phyloP scores from a whole-genome alignment of 106 monocot species.

The Dendrobium nobile region DNA sequence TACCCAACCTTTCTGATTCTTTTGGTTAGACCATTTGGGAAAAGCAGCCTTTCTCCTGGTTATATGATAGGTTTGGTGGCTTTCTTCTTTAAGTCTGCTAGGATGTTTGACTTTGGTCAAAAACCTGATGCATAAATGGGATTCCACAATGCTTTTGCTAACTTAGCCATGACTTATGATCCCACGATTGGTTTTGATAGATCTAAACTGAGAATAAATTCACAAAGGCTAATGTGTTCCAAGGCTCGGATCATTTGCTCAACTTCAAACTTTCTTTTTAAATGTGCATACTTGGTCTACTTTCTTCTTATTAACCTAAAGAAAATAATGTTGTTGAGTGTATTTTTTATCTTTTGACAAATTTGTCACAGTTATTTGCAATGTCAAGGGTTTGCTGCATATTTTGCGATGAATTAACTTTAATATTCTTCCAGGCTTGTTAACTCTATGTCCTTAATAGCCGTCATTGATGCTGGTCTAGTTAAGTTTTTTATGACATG shows the following conservation, averaged over 20 bases:
- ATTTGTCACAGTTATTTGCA: background rate
- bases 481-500: conserved; percentile 3
- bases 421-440: background rate
- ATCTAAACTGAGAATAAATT: background rate
- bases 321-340: background rate
- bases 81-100: background rate
- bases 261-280: background rate
- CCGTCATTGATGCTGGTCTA: background rate
- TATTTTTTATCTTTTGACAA: background rate
- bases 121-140: background rate
- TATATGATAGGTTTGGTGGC: background rate
- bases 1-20: background rate
- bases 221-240: background rate
- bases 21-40: background rate
- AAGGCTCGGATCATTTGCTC: background rate
- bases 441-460: background rate
- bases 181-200: background rate
- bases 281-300: background rate
- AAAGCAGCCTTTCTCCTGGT: background rate
- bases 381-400: too few species aligned
- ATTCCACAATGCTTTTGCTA: background rate
- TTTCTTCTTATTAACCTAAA: background rate
- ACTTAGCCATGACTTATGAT: background rate
- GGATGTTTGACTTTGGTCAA: background rate
- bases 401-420: background rate